phyloP scores from a whole-genome alignment of 192 early-diverging fungal species.

The Phycomyces blakesleeanus region DNA sequence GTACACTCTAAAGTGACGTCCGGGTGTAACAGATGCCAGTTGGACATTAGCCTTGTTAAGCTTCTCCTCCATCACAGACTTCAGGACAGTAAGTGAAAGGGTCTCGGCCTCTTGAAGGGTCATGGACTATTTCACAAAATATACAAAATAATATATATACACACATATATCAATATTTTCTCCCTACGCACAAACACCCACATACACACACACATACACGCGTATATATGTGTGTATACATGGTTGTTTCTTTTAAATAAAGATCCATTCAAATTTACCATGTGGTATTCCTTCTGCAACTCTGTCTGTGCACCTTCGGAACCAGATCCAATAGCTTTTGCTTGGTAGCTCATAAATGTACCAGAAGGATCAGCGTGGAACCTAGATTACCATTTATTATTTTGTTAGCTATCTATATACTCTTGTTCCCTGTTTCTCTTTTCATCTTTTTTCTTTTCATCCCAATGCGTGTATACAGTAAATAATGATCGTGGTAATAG shows the following conservation, averaged over 20 bases:
- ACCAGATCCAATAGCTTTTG: conserved; percentile 98
- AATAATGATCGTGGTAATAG: too few species aligned
- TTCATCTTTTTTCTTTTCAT: background rate
- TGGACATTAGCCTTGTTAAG: conserved; percentile 94
- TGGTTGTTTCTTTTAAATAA: too few species aligned
- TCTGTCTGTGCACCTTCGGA: conserved; percentile 98
- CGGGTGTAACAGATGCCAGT: conserved; percentile 81
- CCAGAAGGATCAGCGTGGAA: conserved; percentile 97
- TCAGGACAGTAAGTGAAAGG: conserved; percentile 91
- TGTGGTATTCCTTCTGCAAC: conserved; percentile 95
- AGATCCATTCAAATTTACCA: conserved; percentile 41
- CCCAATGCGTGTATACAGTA: too few species aligned
- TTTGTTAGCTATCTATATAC: background rate
- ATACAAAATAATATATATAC: too few species aligned
- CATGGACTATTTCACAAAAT: conserved; percentile 58
- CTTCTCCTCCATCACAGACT: conserved; percentile 99
- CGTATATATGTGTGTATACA: too few species aligned
- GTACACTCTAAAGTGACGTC: conserved; percentile 78
- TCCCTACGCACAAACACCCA: too few species aligned
- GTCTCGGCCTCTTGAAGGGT: conserved; percentile 84
- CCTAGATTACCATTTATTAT: conserved; percentile 31
- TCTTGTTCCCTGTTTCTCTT: background rate
- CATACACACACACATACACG: too few species aligned
- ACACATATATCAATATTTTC: too few species aligned
- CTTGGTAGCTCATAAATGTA: conserved; percentile 91